Evolutionary conservation across 352 stramenopile species (phyloP), one percentile per base, ranked within the genome.

Genomic region (Phytophthora melonis): DNA sequence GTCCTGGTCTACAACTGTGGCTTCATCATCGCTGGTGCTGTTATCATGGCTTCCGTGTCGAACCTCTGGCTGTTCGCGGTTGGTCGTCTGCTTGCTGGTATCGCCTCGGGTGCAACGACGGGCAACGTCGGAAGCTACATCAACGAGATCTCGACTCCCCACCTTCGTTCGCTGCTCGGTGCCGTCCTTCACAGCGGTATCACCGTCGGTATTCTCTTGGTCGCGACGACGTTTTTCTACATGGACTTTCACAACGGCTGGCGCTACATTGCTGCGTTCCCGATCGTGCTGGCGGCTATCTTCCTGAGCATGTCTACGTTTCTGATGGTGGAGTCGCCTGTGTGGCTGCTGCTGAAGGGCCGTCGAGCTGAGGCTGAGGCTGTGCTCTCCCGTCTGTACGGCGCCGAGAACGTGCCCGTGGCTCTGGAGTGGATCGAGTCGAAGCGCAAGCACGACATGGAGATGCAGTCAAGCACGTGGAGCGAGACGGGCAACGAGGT

Each of bases 231-330:
- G 9, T 84, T 91, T 70, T 92, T 87, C 64, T 89, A 87, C 71
- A 69, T 78, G 45, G 75, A 88, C 72, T 84, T 83, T 18, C 54
- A 76, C 18, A 76, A 70, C 25, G 84, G 81, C 30, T 93, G 84
- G 84, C 82, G 86, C 9, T 82, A 87, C 66, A 86, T 88, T 64
- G 86, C 81, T 53, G 86, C 45, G 7, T 87, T 93, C 60, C 86
- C 83, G 21, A 80, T 89, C 45, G 66, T 91, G 10, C 66, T 91
- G 5, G 86, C 72, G 0, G 65, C 57, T 0, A 61, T 85, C 25
- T 90, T 91, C 68, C 58, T 91, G 39, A 41, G 63, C 3, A 52
- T 88, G 25, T 80, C 84, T 21, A 75, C 71, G 11, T 80, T 82
- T 54, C 58, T 82, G n/a, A 86, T 89, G 80, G 75, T 85, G 3